phyloP scores from a whole-genome alignment of 345 rosid genomes.

The Hevea brasiliensis region DNA sequence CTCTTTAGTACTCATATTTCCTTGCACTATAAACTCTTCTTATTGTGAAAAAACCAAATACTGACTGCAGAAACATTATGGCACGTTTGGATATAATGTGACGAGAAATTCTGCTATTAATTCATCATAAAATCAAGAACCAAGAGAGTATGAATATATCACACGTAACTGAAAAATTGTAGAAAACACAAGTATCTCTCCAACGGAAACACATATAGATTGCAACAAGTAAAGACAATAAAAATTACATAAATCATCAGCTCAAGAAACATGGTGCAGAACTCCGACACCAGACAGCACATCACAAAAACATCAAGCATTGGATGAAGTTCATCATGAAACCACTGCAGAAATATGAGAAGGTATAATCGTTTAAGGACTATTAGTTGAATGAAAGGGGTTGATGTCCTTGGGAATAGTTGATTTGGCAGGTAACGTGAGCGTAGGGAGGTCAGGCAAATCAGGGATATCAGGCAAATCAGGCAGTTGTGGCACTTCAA shows the following conservation, averaged over 20 bases:
- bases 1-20: too few relatives aligned
- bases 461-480: not conserved
- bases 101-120: too few relatives aligned
- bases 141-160: not conserved
- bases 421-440: constrained; percentile 9
- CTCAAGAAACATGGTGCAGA: not conserved
- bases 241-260: not conserved
- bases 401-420: constrained; percentile 18
- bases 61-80: too few relatives aligned
- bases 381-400: not conserved
- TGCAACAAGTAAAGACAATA: not conserved
- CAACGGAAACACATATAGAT: not conserved
- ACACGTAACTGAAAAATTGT: not conserved
- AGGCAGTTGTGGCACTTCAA: not conserved
- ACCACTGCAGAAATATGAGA: not conserved
- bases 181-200: not conserved
- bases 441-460: constrained; percentile 5
- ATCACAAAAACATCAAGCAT: not conserved
- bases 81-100: too few relatives aligned
- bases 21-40: too few relatives aligned
- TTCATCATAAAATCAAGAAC: not conserved
- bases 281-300: too few relatives aligned
- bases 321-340: too few relatives aligned
- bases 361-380: constrained; percentile 9
- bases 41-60: too few relatives aligned